Evolutionary conservation across 495 filamentous ascomycete species (phyloP).

Genomic region (Penicillium coffeae): DNA sequence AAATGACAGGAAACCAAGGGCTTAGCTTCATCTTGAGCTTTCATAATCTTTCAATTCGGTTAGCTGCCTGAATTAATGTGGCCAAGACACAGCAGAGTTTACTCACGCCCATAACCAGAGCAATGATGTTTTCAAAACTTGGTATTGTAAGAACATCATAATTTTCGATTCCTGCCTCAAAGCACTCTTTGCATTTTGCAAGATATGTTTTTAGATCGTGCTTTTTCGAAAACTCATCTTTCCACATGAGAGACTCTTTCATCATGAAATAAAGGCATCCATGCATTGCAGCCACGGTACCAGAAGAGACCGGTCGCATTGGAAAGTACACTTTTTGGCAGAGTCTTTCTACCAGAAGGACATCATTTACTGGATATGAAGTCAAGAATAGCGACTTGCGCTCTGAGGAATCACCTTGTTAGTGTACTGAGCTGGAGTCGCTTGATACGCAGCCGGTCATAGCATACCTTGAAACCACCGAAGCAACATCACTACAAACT

Average conservation of each 20-base stretch:
- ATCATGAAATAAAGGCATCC: constrained; percentile 16
- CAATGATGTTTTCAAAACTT: constrained; percentile 23
- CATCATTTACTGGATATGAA: constrained; percentile 17
- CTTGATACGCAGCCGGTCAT: too few species aligned
- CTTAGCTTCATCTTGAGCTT: constrained; percentile 1
- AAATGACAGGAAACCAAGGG: neutral
- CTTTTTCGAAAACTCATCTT: constrained; percentile 9
- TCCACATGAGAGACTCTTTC: constrained; percentile 12
- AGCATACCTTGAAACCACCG: constrained; percentile 8
- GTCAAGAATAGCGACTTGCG: constrained; percentile 16
- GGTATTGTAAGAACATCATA: constrained; percentile 18
- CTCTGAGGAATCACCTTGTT: too few species aligned
- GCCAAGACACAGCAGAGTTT: neutral
- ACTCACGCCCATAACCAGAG: constrained; percentile 21
- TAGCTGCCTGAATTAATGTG: neutral
- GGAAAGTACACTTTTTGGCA: constrained; percentile 26
- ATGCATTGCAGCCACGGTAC: constrained; percentile 20
- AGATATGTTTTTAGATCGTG: constrained; percentile 15
- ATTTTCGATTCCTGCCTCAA: constrained; percentile 12
- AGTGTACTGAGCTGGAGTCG: too few species aligned
- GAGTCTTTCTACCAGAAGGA: constrained; percentile 14
- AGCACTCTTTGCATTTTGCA: constrained; percentile 9
- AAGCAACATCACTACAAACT: constrained; percentile 6
- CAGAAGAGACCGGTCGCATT: constrained; percentile 8
- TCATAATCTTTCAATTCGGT: neutral